A percentile compares a stretch with the other conserved stretches of the same genome.
phyloP scores from a whole-genome alignment of 208 protist species.

The Porcisia deanei region DNA sequence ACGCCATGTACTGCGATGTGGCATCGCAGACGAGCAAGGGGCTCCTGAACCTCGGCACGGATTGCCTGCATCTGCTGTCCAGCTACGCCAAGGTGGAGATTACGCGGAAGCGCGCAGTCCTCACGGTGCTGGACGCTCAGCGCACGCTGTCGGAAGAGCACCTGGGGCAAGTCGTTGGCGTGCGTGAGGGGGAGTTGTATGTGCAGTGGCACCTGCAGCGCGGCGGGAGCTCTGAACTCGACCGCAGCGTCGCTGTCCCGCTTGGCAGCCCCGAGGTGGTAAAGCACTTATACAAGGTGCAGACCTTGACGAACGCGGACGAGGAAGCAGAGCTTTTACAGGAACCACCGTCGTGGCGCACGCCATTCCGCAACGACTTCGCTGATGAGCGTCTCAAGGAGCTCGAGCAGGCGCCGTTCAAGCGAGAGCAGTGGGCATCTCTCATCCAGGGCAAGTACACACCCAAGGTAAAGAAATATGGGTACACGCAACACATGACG shows the following conservation, averaged over 20 bases:
- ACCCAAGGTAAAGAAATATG: conserved; percentile 83
- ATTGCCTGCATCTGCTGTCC: conserved; percentile 59
- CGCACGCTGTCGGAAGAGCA: conserved; percentile 68
- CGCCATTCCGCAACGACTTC: conserved; percentile 91
- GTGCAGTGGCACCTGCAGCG: conserved; percentile 78
- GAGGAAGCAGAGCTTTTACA: conserved; percentile 46
- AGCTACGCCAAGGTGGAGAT: conserved; percentile 38
- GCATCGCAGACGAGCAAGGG: conserved; percentile 36
- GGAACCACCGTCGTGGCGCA: conserved; percentile 88
- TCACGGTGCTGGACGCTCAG: conserved; percentile 44
- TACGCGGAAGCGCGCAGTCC: conserved; percentile 31
- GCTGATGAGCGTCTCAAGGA: conserved; percentile 78
- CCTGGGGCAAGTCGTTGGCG: conserved; percentile 80
- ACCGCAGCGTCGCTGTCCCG: conserved; percentile 74
- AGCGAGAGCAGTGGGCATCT: conserved; percentile 76
- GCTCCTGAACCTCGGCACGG: conserved; percentile 66
- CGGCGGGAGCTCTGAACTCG: conserved; percentile 47
- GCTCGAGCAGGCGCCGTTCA: conserved; percentile 71
- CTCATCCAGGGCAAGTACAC: conserved; percentile 84
- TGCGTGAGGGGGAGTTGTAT: conserved; percentile 75
- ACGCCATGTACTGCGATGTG: conserved; percentile 50
- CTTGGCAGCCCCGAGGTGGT: conserved; percentile 52
- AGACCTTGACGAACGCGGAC: conserved; percentile 24
- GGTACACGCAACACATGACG: conserved; percentile 88
- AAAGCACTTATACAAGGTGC: conserved; percentile 38